Percentiles rank a stretch among this genome's conserved stretches.
These are phyloP conservation scores for Leishmania braziliensis DNA, from an alignment of 208 protist genomes.

Conservation along the genomic window DNA sequence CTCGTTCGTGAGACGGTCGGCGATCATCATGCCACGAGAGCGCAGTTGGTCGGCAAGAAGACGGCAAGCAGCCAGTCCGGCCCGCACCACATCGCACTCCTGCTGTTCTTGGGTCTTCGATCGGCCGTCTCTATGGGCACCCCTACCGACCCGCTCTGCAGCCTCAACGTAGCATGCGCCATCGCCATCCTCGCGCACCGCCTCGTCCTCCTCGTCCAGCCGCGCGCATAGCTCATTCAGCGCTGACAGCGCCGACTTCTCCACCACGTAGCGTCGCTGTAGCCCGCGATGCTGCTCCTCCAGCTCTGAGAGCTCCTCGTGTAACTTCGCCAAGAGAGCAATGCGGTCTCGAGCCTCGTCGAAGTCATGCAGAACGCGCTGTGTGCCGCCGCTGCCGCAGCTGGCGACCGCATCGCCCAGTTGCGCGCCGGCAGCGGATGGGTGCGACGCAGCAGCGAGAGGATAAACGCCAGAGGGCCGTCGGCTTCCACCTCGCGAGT, in stretches of 20 bases:
- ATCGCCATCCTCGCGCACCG: neutral
- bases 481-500: conserved; percentile 10
- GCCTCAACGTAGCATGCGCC: neutral
- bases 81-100: neutral
- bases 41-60: conserved; percentile 14
- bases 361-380: conserved; percentile 24
- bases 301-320: conserved; percentile 8
- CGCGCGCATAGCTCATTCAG: conserved; percentile 10
- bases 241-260: conserved; percentile 11
- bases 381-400: conserved; percentile 7
- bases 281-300: conserved; percentile 26
- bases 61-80: conserved; percentile 14
- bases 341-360: conserved; percentile 9
- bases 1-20: conserved; percentile 27
- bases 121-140: neutral
- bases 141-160: neutral
- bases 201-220: conserved; percentile 7
- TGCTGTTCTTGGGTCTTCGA: neutral
- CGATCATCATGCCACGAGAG: conserved; percentile 2
- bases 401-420: neutral
- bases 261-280: conserved; percentile 33
- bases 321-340: conserved; percentile 12
- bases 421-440: neutral
- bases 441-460: neutral
- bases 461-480: conserved; percentile 16